phyloP scores from a whole-genome alignment of 2,329 filamentous ascomycete genomes.

The Podosphaera aphanis region DNA sequence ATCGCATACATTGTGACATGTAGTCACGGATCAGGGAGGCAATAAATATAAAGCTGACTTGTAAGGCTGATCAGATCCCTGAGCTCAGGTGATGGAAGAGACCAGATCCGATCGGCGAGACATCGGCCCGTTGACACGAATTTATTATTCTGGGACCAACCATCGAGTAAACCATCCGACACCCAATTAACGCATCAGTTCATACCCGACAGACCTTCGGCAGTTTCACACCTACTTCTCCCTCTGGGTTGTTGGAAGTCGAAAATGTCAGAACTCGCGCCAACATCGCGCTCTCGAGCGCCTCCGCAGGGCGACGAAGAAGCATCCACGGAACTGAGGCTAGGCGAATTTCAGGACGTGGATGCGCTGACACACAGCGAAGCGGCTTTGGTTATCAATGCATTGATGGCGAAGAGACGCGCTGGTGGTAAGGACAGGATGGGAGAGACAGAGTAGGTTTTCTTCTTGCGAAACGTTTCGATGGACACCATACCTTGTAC shows the following conservation, averaged over 20 bases:
- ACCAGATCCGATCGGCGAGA: no score
- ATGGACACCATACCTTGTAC: not conserved
- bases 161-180: no score
- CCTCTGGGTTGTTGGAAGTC: not conserved
- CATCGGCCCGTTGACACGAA: no score
- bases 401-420: constrained; percentile 58
- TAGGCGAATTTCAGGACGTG: constrained; percentile 84
- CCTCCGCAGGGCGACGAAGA: constrained; percentile 62
- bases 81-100: no score
- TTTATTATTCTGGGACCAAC: no score
- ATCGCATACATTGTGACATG: not conserved
- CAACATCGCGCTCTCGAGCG: constrained; percentile 41
- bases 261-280: constrained; percentile 10
- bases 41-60: no score
- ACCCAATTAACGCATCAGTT: not conserved
- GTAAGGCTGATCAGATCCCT: no score
- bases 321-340: constrained; percentile 54
- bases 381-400: constrained; percentile 75
- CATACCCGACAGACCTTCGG: not conserved
- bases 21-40: no score
- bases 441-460: constrained; percentile 49
- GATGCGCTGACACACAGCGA: constrained; percentile 83
- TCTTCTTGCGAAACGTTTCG: not conserved
- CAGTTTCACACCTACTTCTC: not conserved
- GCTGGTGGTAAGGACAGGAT: constrained; percentile 62